phyloP scores from a whole-genome alignment of 371 early-diverging fungal genomes.

The Mortierella sp. region DNA sequence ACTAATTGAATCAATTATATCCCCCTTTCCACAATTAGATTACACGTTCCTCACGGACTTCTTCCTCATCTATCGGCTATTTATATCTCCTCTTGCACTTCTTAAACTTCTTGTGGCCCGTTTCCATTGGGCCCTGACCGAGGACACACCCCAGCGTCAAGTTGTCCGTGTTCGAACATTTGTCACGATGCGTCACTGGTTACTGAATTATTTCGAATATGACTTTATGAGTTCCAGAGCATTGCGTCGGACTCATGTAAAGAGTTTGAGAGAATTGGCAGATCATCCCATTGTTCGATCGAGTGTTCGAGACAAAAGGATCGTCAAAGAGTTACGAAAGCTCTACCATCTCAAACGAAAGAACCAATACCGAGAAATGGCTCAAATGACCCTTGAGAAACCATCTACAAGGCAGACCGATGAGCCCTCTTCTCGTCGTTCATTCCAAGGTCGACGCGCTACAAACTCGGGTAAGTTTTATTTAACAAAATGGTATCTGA shows the following conservation, averaged over 20 bases:
- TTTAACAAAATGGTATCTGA: background rate
- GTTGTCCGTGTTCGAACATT: conserved; percentile 77
- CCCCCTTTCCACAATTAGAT: conserved; percentile 54
- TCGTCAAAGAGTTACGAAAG: conserved; percentile 61
- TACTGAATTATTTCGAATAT: conserved; percentile 73
- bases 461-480: conserved; percentile 8
- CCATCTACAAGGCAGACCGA: conserved; percentile 5
- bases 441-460: background rate
- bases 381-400: conserved; percentile 27
- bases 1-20: background rate
- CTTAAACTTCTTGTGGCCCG: conserved; percentile 71
- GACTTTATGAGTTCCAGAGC: conserved; percentile 69
- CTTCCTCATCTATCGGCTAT: conserved; percentile 76
- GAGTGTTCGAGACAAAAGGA: conserved; percentile 66
- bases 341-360: conserved; percentile 32
- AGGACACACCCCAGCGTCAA: conserved; percentile 66
- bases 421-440: background rate
- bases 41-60: conserved; percentile 80
- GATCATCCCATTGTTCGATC: conserved; percentile 59
- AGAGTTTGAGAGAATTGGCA: conserved; percentile 61
- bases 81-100: conserved; percentile 69
- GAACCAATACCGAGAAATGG: conserved; percentile 20
- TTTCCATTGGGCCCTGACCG: conserved; percentile 70
- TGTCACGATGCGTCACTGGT: conserved; percentile 77
- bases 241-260: conserved; percentile 60